Conservation (phyloP, 495 filamentous ascomycete genomes). For the Aspergillus heteromorphus region DNA sequence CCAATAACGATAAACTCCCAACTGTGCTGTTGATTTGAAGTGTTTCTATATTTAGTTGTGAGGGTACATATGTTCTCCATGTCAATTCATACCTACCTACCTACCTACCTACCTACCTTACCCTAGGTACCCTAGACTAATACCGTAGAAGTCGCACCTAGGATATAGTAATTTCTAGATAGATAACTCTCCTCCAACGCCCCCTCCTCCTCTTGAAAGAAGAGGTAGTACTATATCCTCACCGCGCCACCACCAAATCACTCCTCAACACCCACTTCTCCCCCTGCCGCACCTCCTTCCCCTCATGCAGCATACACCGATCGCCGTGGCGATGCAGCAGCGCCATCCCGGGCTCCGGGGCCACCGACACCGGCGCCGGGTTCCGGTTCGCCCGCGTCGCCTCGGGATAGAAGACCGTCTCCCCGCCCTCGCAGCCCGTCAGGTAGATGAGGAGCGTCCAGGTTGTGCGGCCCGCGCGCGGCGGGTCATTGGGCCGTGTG, state of each 20-base stretch:
- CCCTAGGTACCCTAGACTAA: too few relatives aligned
- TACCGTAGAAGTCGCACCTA: too few relatives aligned
- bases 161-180: too few relatives aligned
- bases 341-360: conserved; percentile 73
- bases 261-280: conserved; percentile 93
- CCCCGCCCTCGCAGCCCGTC: conserved; percentile 72
- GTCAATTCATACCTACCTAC: too few relatives aligned
- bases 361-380: conserved; percentile 59
- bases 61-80: too few relatives aligned
- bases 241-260: conserved; percentile 71
- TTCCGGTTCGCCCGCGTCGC: conserved; percentile 46
- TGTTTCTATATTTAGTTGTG: too few relatives aligned
- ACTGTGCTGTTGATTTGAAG: too few relatives aligned
- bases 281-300: conserved; percentile 67
- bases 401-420: conserved; percentile 88
- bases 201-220: too few relatives aligned
- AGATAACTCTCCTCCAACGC: too few relatives aligned
- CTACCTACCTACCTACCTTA: too few relatives aligned
- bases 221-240: too few relatives aligned
- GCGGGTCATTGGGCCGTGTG: conserved; percentile 31
- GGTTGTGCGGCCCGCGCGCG: conserved; percentile 64
- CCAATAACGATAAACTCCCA: too few relatives aligned
- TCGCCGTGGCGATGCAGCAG: conserved; percentile 86
- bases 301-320: conserved; percentile 87
- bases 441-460: conserved; percentile 93